phyloP scores from a whole-genome alignment of 1,284 basidiomycete species.

The Trichosporon faecale region DNA sequence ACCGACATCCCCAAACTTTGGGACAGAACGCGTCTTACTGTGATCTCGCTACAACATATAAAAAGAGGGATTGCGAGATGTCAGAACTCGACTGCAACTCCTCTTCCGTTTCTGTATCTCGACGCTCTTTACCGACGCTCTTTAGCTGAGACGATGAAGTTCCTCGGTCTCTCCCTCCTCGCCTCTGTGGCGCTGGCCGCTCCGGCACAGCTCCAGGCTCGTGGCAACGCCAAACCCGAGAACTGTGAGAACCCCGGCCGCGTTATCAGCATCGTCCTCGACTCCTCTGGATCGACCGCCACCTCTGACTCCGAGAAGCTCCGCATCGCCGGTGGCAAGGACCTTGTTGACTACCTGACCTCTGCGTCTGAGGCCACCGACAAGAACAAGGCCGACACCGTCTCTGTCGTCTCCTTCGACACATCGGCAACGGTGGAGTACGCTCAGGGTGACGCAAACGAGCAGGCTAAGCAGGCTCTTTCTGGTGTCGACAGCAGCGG shows the following conservation, averaged over 20 bases:
- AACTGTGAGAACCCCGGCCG: constrained; percentile 12
- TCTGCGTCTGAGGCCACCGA: not conserved
- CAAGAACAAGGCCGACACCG: constrained; percentile 14
- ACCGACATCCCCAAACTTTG: not conserved
- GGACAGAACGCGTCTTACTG: not conserved
- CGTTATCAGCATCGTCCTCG: constrained; percentile 10
- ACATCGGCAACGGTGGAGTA: not conserved
- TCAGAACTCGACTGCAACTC: not conserved
- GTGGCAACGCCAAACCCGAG: not conserved
- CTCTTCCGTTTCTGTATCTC: not conserved
- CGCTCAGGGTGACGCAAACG: not conserved
- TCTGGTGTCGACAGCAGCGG: not conserved
- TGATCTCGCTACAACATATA: not conserved
- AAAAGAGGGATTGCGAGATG: not conserved
- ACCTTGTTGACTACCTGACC: constrained; percentile 8
- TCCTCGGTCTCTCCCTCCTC: not conserved
- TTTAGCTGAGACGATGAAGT: not conserved
- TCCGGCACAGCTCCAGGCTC: not conserved
- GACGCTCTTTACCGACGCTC: not conserved
- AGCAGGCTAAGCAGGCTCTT: not conserved
- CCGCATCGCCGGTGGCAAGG: constrained; percentile 4
- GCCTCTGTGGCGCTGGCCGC: not conserved
- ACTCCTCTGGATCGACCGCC: constrained; percentile 11
- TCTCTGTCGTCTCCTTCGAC: constrained; percentile 1
- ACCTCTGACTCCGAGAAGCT: constrained; percentile 9